phyloP scores from a whole-genome alignment of 2,329 filamentous ascomycete genomes.

The Arthrobotrys sphaeroides region DNA sequence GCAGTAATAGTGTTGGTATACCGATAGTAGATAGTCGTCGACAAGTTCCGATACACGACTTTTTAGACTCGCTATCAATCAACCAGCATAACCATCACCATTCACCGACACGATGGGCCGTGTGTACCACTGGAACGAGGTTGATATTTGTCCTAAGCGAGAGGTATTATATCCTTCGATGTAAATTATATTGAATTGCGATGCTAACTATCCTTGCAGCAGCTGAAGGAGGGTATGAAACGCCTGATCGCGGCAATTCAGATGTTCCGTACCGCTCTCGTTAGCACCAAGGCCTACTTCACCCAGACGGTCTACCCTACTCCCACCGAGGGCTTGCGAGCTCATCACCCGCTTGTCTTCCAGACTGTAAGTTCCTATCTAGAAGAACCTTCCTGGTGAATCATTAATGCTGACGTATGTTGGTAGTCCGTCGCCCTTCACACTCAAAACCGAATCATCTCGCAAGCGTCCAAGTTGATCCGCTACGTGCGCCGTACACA shows the following conservation, averaged over 20 bases:
- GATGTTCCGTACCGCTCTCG: conserved; percentile 27
- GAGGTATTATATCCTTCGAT: not conserved
- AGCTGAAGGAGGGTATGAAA: conserved; percentile 30
- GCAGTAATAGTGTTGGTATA: too few species aligned
- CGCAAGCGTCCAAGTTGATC: conserved; percentile 20
- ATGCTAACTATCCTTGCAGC: not conserved
- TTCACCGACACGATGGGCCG: conserved; percentile 3
- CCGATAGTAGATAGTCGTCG: too few species aligned
- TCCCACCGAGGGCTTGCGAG: not conserved
- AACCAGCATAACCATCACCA: not conserved
- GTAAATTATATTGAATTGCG: not conserved
- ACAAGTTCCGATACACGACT: too few species aligned
- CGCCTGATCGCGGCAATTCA: conserved; percentile 34
- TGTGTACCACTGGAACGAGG: conserved; percentile 7
- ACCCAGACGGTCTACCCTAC: conserved; percentile 32
- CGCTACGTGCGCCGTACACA: conserved; percentile 24
- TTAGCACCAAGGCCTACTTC: conserved; percentile 21
- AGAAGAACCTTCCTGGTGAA: not conserved
- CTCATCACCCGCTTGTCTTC: conserved; percentile 37
- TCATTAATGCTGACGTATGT: not conserved
- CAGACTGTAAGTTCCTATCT: conserved; percentile 21
- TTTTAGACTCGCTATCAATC: too few species aligned
- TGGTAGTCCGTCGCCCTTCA: conserved; percentile 28
- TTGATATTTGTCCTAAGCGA: conserved; percentile 2
- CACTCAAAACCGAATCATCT: conserved; percentile 27